Evolutionary conservation across 2,329 filamentous ascomycete genomes (phyloP).

Genomic region (Calycina herbarum): DNA sequence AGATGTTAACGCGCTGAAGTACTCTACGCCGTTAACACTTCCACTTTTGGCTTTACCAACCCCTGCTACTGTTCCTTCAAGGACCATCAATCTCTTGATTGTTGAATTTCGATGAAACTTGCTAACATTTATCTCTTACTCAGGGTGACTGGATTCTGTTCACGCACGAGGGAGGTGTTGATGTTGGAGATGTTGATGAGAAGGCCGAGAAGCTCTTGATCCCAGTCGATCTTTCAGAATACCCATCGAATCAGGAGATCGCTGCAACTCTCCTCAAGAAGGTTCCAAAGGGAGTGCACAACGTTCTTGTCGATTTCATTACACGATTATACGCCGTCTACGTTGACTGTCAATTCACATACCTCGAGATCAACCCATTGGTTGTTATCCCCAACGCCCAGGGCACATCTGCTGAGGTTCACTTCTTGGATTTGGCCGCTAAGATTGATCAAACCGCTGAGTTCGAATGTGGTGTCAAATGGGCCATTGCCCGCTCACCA

Average conservation of each 20-base stretch:
- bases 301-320: conserved; percentile 99
- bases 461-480: conserved; percentile 99
- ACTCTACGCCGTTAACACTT: no score
- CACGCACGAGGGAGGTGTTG: conserved; percentile 98
- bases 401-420: conserved; percentile 86
- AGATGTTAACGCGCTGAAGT: background rate
- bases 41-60: background rate
- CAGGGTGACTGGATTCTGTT: conserved; percentile 99
- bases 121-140: conserved; percentile 24
- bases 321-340: conserved; percentile 97
- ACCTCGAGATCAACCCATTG: conserved; percentile 99
- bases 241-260: conserved; percentile 94
- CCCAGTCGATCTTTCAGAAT: conserved; percentile 90
- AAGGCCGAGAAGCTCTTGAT: conserved; percentile 99
- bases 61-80: background rate
- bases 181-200: conserved; percentile 97
- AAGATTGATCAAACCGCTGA: conserved; percentile 99
- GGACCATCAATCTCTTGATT: background rate
- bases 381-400: conserved; percentile 95
- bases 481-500: conserved; percentile 92
- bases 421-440: conserved; percentile 98
- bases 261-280: conserved; percentile 83
- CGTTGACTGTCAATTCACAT: conserved; percentile 99
- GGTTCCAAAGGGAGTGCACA: conserved; percentile 93
- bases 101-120: conserved; percentile 18